phyloP scores from a whole-genome alignment of 768 basidiomycete species.

The Leucocoprinus sp. region DNA sequence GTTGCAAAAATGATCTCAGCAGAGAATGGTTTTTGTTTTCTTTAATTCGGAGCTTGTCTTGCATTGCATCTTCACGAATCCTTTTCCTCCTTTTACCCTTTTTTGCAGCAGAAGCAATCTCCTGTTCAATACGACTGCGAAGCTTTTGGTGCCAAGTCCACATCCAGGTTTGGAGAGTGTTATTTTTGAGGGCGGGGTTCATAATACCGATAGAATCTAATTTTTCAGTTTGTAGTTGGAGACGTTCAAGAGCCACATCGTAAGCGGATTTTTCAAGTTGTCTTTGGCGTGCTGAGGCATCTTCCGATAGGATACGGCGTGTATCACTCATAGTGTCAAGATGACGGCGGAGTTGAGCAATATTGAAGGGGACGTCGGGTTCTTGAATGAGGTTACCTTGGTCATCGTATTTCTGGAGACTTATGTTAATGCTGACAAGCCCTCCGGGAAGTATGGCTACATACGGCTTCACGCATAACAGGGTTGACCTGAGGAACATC shows the following conservation, averaged over 20 bases:
- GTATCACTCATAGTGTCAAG: constrained; percentile 57
- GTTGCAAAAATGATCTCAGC: constrained; percentile 64
- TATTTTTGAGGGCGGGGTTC: constrained; percentile 30
- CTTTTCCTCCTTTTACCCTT: neutral
- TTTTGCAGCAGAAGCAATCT: constrained; percentile 37
- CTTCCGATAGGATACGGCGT: constrained; percentile 54
- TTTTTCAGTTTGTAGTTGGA: constrained; percentile 52
- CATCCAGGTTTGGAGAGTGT: constrained; percentile 68
- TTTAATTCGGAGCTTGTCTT: neutral
- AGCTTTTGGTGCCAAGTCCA: constrained; percentile 75
- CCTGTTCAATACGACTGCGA: constrained; percentile 37
- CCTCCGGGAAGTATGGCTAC: constrained; percentile 12
- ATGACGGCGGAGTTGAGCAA: constrained; percentile 61
- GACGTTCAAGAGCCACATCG: constrained; percentile 68
- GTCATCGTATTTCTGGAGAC: constrained; percentile 16
- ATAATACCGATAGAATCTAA: constrained; percentile 53
- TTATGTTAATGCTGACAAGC: too few relatives aligned
- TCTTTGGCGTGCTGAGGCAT: constrained; percentile 68
- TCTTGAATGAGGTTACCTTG: constrained; percentile 18
- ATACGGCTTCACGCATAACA: constrained; percentile 37
- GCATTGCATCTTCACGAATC: neutral
- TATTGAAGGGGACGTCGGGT: constrained; percentile 62
- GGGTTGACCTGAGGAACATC: constrained; percentile 56
- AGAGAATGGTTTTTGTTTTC: constrained; percentile 7
- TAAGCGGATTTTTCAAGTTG: constrained; percentile 81